Evolutionary conservation across 78 protist species (phyloP).

Genomic region (Protostelium mycophagum): DNA sequence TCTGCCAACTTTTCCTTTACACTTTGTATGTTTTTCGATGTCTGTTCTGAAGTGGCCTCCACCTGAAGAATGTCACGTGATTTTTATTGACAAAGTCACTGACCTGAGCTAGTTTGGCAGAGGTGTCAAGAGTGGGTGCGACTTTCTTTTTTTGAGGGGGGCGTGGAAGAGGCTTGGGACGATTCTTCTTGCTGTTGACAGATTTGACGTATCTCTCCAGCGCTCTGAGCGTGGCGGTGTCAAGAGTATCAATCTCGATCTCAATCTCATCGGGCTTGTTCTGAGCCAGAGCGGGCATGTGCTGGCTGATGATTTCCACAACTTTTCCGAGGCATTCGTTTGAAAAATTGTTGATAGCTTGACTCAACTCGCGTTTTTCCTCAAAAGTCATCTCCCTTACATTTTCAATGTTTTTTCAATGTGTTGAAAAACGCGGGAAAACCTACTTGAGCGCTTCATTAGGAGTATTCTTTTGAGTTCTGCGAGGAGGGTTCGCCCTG

Average conservation of each 20-base stretch:
- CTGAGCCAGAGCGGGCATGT: constrained; percentile 6
- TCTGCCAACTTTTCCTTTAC: constrained; percentile 4
- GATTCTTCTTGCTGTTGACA: background rate
- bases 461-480: background rate
- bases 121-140: background rate
- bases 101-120: background rate
- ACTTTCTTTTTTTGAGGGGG: background rate
- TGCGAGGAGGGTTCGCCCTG: background rate
- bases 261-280: constrained; percentile 38
- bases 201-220: constrained; percentile 19
- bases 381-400: constrained; percentile 25
- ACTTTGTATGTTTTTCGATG: background rate
- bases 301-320: constrained; percentile 24
- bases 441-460: background rate
- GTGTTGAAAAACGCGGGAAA: background rate
- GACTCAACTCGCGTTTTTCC: constrained; percentile 33
- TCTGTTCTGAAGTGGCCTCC: background rate
- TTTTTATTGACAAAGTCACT: background rate
- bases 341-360: constrained; percentile 21
- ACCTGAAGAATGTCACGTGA: background rate
- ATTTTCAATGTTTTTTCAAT: background rate
- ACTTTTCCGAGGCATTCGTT: constrained; percentile 3
- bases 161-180: background rate
- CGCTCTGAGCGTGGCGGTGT: constrained; percentile 22
- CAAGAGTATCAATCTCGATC: constrained; percentile 41